Conservation (phyloP, 495 filamentous ascomycete species). For the Aspergillus bertholletiae region DNA sequence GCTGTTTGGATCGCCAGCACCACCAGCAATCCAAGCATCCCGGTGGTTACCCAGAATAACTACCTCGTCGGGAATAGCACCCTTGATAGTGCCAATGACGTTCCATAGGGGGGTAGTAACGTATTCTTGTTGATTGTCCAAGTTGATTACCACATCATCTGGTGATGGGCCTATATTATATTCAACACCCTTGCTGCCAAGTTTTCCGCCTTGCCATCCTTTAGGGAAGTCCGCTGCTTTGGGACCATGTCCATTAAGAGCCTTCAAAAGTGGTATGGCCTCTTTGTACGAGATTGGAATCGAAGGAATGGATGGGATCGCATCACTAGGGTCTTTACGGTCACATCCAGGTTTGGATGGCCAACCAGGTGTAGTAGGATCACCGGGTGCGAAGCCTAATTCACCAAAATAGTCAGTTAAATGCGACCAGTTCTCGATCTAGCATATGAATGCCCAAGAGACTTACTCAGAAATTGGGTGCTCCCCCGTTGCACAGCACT, state of each 20-base stretch:
- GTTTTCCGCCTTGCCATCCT: constrained; percentile 68
- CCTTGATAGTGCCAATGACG: constrained; percentile 91
- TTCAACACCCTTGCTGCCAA: constrained; percentile 77
- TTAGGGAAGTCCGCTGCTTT: constrained; percentile 72
- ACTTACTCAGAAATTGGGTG: constrained; percentile 71
- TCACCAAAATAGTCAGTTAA: background rate
- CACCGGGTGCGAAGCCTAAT: constrained; percentile 57
- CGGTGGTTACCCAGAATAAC: constrained; percentile 93
- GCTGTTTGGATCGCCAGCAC: constrained; percentile 79
- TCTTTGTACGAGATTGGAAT: constrained; percentile 88
- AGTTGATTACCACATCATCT: constrained; percentile 67
- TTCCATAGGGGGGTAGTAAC: constrained; percentile 90
- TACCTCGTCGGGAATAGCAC: constrained; percentile 81
- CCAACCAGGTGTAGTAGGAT: constrained; percentile 88
- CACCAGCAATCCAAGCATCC: constrained; percentile 90
- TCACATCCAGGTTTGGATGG: constrained; percentile 87
- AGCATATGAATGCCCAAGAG: background rate
- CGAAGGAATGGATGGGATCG: constrained; percentile 84
- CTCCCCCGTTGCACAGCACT: constrained; percentile 93
- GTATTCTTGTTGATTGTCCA: constrained; percentile 87
- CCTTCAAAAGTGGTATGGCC: constrained; percentile 78
- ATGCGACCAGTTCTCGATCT: background rate
- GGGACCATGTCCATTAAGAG: constrained; percentile 84
- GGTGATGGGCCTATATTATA: constrained; percentile 93
- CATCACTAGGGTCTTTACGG: constrained; percentile 62